phyloP scores from a whole-genome alignment of 140 eudicot genomes.

The Bidens hawaiensis region DNA sequence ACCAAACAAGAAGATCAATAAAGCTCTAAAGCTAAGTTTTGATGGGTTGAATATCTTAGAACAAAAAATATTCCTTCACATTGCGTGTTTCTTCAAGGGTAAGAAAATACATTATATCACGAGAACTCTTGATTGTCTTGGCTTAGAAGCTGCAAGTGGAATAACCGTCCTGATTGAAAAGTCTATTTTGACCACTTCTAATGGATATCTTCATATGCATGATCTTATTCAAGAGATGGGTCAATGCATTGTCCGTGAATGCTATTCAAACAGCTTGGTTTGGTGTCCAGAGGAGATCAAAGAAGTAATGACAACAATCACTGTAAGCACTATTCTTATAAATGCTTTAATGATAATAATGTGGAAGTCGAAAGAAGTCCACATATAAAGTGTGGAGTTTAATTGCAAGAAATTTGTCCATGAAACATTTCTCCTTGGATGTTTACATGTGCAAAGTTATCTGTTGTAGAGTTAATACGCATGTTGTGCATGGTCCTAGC shows the following conservation, averaged over 20 bases:
- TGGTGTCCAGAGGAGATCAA: conserved; percentile 7
- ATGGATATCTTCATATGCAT: conserved; percentile 12
- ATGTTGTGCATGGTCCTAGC: too few species aligned
- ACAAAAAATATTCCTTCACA: background rate
- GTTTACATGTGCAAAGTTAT: too few species aligned
- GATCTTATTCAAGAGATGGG: conserved; percentile 17
- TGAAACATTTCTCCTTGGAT: too few species aligned
- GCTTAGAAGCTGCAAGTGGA: conserved; percentile 1
- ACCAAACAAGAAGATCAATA: conserved; percentile 2
- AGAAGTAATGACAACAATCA: conserved; percentile 5
- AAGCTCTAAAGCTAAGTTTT: conserved; percentile 2
- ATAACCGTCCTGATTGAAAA: conserved; percentile 7
- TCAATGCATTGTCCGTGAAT: background rate
- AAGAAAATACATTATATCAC: background rate
- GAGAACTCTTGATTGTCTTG: conserved; percentile 5
- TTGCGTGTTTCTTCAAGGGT: conserved; percentile 4
- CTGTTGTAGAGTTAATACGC: too few species aligned
- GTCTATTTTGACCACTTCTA: conserved; percentile 7
- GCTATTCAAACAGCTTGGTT: background rate
- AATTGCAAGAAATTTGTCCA: too few species aligned
- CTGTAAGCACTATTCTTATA: conserved; percentile 1
- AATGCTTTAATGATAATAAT: too few species aligned
- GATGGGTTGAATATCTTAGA: conserved; percentile 1
- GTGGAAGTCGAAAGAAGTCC: too few species aligned
- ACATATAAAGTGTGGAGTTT: too few species aligned